Evolutionary conservation across 768 basidiomycete genomes (phyloP).

Genomic region (Russula sp.): DNA sequence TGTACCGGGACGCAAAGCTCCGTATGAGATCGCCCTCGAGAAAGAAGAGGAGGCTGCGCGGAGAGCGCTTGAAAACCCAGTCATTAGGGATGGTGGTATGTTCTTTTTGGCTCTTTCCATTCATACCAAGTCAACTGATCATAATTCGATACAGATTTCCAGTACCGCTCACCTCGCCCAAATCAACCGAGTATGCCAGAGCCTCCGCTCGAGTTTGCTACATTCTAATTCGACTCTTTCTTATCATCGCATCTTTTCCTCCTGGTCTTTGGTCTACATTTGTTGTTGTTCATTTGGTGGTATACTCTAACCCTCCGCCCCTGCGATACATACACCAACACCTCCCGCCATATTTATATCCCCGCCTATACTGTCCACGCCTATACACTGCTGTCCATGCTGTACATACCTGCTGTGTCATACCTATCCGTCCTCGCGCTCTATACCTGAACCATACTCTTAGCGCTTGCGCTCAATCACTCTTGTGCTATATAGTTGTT

Average conservation of each 20-base stretch:
- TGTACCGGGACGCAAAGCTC: slow-evolving; percentile 59
- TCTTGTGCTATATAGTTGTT: slow-evolving; percentile 19
- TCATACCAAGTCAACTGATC: neutral
- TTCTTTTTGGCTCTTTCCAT: neutral
- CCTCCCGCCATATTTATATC: slow-evolving; percentile 7
- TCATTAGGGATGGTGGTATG: slow-evolving; percentile 49
- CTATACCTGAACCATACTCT: slow-evolving; percentile 12
- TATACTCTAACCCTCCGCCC: neutral
- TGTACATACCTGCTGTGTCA: slow-evolving; percentile 19
- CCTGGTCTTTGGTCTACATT: slow-evolving; percentile 2
- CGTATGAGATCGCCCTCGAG: slow-evolving; percentile 65
- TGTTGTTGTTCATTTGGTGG: slow-evolving; percentile 12
- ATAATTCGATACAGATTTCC: slow-evolving; percentile 41
- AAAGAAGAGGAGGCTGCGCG: slow-evolving; percentile 50
- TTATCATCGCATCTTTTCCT: neutral
- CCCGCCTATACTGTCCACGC: neutral
- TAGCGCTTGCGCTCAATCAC: slow-evolving; percentile 3
- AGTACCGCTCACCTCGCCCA: slow-evolving; percentile 51
- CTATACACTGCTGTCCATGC: slow-evolving; percentile 5
- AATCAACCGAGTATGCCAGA: slow-evolving; percentile 38
- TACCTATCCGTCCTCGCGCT: slow-evolving; percentile 5
- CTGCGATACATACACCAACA: slow-evolving; percentile 6
- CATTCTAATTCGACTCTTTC: slow-evolving; percentile 39
- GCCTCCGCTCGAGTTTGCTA: slow-evolving; percentile 49
- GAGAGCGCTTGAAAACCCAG: slow-evolving; percentile 47